Base-by-base conservation (phyloP, 208 protist genomes). In the Acanthamoeba healyi region DNA sequence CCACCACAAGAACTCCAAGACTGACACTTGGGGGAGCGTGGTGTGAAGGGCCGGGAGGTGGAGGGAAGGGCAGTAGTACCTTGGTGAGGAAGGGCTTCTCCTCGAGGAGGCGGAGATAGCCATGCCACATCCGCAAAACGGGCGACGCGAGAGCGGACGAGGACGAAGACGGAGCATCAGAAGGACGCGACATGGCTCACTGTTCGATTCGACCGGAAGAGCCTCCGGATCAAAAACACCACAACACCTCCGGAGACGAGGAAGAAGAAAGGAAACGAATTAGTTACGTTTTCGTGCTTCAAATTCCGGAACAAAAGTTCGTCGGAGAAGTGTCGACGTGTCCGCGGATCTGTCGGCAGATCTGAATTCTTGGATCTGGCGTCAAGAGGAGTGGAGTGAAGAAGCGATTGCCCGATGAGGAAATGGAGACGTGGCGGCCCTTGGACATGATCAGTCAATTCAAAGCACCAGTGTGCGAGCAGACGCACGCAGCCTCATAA, bases 51-150 rank as follows among this genome's bases (percentile, higher is more conserved):
- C n/a, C n/a, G n/a, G n/a, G n/a, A n/a, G n/a, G n/a, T n/a, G 2
- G 65, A 9, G 65, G 65, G 65, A 5, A 22, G 67, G 14, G 70
- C 12, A 29, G 38, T 9, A 14, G 70, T 36, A 10, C 70, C 70
- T 79, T 79, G 38, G 70, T 79, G 70, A 79, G 70, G 70, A 79
- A 79, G 36, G 70, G 70, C 70, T 79, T 44, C 36, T 79, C 36
- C 36, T 79, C 38, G 34, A 79, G 36, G 17, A 79, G 70, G 34
- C 70, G 29, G 70, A 79, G 70, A 22, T 79, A 79, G 70, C 38
- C 70, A 3, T 17, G 17, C 70, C 70, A 79, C 38, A 79, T 10
- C 40, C 46, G 70, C 9, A 32, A 32, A 10, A 79, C 70, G 5
- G 70, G 10, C 1, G 61, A 9, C 6, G 29, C 3, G 9, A 36